These are phyloP conservation scores for Entoloma clypeatum DNA, from an alignment of 1,284 basidiomycete genomes.

Conservation along the genomic window DNA sequence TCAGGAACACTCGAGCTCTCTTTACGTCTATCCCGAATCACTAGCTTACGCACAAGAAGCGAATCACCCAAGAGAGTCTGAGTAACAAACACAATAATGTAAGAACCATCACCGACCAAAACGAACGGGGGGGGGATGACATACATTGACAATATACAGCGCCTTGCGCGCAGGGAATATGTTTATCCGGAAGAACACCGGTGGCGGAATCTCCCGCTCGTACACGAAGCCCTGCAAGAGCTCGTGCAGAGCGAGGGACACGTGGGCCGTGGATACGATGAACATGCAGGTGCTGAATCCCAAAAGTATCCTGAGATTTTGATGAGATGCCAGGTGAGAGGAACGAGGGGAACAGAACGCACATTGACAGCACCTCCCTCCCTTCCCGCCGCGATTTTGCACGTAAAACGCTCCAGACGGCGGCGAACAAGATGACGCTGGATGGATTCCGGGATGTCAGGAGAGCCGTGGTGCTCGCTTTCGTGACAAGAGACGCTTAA, in stretches of 20 bases:
- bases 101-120: not conserved
- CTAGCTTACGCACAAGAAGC: conserved; percentile 16
- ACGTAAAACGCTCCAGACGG: conserved; percentile 21
- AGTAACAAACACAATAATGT: not conserved
- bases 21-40: not conserved
- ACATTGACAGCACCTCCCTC: conserved; percentile 18
- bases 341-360: not conserved
- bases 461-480: not conserved
- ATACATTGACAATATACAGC: conserved; percentile 26
- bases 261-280: conserved; percentile 22
- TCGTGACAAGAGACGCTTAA: not conserved
- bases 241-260: conserved; percentile 20
- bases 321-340: not conserved
- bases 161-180: conserved; percentile 23
- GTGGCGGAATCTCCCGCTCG: conserved; percentile 15
- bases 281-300: conserved; percentile 22
- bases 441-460: not conserved
- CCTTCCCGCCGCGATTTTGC: conserved; percentile 17
- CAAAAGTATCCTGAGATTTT: conserved; percentile 17
- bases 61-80: conserved; percentile 25
- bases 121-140: not conserved
- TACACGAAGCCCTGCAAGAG: conserved; percentile 23
- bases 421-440: conserved; percentile 22
- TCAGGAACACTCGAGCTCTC: too few species aligned
- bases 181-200: conserved; percentile 20